These are phyloP conservation scores for Durusdinium trenchii DNA, from an alignment of 73 alveolate genomes.

Conservation along the genomic window DNA sequence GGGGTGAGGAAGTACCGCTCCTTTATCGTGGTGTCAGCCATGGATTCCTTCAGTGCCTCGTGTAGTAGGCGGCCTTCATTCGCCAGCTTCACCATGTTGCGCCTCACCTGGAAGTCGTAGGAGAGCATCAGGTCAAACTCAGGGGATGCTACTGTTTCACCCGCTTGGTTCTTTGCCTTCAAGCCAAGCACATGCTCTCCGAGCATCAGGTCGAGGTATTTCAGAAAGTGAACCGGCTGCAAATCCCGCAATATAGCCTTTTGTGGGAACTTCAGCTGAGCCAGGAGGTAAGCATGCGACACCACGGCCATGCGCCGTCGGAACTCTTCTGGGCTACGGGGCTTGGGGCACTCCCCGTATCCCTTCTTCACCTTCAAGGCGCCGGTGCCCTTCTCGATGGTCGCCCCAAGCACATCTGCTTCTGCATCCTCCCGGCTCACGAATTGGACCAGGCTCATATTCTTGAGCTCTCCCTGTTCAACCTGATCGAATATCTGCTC, in stretches of 20 bases:
- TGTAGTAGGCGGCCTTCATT: background rate
- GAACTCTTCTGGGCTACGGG: background rate
- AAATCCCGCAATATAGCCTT: background rate
- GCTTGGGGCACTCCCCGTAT: background rate
- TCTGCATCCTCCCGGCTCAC: background rate
- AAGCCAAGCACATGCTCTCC: constrained; percentile 24
- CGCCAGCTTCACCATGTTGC: background rate
- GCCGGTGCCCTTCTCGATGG: background rate
- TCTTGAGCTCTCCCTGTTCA: constrained; percentile 12
- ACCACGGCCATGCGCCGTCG: background rate
- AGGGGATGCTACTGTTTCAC: background rate
- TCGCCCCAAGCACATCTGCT: background rate
- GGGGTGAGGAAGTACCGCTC: constrained; percentile 49
- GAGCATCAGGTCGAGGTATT: background rate
- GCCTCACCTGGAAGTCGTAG: constrained; percentile 23
- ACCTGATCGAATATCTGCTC: constrained; percentile 35
- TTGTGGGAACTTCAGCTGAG: background rate
- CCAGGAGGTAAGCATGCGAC: background rate
- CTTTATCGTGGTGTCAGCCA: background rate
- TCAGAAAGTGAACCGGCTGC: background rate
- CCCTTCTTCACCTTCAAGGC: background rate
- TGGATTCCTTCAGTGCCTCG: background rate
- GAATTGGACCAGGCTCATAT: background rate
- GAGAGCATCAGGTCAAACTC: background rate
- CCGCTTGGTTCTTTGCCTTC: background rate